Percentiles rank a stretch among this genome's conserved stretches.
Evolutionary conservation across 2,329 filamentous ascomycete genomes (phyloP).

Genomic region (Xylaria sp.): DNA sequence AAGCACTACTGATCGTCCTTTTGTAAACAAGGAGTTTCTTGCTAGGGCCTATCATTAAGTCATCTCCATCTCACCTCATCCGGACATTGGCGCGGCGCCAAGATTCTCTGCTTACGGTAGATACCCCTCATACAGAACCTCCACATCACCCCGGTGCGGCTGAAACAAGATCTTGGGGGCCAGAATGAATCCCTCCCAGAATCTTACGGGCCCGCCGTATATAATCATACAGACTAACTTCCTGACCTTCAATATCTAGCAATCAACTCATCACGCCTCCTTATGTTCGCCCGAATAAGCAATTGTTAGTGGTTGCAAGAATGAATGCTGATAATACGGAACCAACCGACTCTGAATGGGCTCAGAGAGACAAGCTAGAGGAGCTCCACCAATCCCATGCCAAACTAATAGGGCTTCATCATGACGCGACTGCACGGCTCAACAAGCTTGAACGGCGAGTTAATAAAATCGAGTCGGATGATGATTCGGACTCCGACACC

Average conservation of each 20-base stretch:
- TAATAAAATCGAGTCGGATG: background rate
- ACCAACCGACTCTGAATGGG: background rate
- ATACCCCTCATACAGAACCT: background rate
- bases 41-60: too few relatives aligned
- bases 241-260: background rate
- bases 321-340: background rate
- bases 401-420: background rate
- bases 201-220: background rate
- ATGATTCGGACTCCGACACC: background rate
- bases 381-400: background rate
- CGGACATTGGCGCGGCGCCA: too few relatives aligned
- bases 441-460: conserved; percentile 7
- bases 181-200: background rate
- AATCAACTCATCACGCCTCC: background rate
- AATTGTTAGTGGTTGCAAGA: background rate
- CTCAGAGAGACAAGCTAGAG: background rate
- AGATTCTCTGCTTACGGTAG: too few relatives aligned
- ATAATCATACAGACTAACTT: too few relatives aligned
- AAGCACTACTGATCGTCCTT: too few relatives aligned
- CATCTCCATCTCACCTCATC: too few relatives aligned
- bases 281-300: background rate
- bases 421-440: conserved; percentile 1
- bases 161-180: background rate
- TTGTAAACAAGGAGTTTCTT: too few relatives aligned
- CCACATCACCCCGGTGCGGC: background rate